These are phyloP conservation scores for Pythium rishiriense DNA, from an alignment of 352 stramenopile species.

Conservation along the genomic window DNA sequence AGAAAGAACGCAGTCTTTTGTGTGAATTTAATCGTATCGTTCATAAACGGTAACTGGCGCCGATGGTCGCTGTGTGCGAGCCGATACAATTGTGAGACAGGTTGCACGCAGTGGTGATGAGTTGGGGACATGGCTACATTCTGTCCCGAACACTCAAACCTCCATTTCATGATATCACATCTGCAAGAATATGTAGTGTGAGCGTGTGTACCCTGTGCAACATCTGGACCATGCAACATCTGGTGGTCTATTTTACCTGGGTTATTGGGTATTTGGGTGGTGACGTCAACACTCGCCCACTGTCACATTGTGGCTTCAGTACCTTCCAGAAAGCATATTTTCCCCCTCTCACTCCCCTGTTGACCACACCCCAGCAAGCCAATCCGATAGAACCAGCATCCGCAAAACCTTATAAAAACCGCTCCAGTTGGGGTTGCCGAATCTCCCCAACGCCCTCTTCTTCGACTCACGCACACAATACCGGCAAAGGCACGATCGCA, in stretches of 20 bases:
- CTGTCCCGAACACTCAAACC: not conserved
- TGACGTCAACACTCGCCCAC: slow-evolving; percentile 15
- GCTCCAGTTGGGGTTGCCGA: not conserved
- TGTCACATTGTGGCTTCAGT: not conserved
- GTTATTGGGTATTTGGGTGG: slow-evolving; percentile 19
- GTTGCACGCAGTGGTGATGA: too few relatives aligned
- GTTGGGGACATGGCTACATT: not conserved
- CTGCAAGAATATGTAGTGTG: not conserved
- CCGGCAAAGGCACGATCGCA: too few relatives aligned
- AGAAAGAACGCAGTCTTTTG: too few relatives aligned
- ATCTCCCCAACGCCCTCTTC: not conserved
- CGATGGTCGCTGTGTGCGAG: too few relatives aligned
- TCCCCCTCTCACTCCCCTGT: not conserved
- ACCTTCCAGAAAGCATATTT: not conserved
- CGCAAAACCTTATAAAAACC: not conserved
- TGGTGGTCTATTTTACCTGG: not conserved
- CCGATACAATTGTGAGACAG: too few relatives aligned
- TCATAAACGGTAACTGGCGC: too few relatives aligned
- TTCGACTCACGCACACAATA: too few relatives aligned
- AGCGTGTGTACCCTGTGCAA: slow-evolving; percentile 11
- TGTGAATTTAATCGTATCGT: not conserved
- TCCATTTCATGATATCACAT: not conserved
- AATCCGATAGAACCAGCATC: too few relatives aligned
- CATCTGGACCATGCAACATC: not conserved
- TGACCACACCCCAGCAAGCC: too few relatives aligned